Base-by-base conservation (phyloP, 495 filamentous ascomycete species). In the Echria macrotheca region DNA sequence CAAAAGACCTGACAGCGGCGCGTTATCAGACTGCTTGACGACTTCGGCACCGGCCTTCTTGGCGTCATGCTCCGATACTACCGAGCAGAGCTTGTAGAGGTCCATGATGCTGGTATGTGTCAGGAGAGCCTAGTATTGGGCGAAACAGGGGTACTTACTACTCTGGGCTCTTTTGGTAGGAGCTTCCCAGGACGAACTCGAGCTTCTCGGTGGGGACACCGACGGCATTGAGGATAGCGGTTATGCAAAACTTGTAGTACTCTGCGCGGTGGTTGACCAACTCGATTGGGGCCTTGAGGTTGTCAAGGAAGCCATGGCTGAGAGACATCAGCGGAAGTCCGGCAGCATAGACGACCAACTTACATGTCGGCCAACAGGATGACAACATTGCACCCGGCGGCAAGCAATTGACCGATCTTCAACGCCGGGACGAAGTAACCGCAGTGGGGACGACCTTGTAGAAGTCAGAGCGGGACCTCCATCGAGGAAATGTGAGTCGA, bases 11-110 rank as follows among this genome's bases (percentile, higher is more conserved):
- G 76, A 80, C 37, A 98, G 56, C 8, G 85, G 78, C 19, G 86
- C 78, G 55, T 86, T 87, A 17, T 76, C 76, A 10, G 82, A 77
- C 70, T 96, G 89, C 73, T 97, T 98, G 35, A 98, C 90, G 5
- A 98, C 78, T 61, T 98, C 93, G 1, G 87, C 85, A 11, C 93
- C 91, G 0, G 89, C 89, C 66, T 88, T 91, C 62, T 86, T 85
- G 4, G 87, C 83, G 59, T 91, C 87, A 55, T 82, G 76, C 52
- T 81, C 76, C 1, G 76, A 76, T 10, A 77, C 76, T 5, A 86
- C 59, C 0, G 77, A 62, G 22, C 54, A 53, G 37, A 66, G 53
- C 66, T 80, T 77, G 65, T 84, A 85, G n/a, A 87, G 62, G 60
- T 91, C 87, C 83, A 89, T 86, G 7, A 76, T 76, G 65, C 52